Conservation (phyloP, 176 grass and related monocot species). For the Oryza meridionalis region DNA sequence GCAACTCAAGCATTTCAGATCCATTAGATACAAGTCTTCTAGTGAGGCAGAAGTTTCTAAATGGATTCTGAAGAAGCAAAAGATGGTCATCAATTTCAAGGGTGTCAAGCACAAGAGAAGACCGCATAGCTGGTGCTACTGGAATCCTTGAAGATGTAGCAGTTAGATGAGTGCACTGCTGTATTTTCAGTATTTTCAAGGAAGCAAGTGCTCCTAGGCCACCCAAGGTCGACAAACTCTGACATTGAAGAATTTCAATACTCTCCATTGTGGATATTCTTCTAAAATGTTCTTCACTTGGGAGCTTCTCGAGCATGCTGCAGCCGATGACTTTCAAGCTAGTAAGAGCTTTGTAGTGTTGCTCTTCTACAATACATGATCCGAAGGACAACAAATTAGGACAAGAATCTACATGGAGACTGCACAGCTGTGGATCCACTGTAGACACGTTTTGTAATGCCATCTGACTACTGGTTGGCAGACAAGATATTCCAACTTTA, state of each 20-base stretch:
- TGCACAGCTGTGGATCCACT: constrained; percentile 3
- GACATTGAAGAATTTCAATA: constrained; percentile 30
- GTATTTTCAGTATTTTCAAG: constrained; percentile 34
- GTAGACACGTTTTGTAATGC: background rate
- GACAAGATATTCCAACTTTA: constrained; percentile 4
- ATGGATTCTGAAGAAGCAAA: background rate
- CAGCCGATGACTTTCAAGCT: constrained; percentile 28
- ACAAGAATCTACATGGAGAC: background rate
- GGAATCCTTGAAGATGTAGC: background rate
- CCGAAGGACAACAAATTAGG: background rate
- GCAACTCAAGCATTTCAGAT: background rate
- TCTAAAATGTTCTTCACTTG: constrained; percentile 19
- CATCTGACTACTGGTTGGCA: constrained; percentile 3
- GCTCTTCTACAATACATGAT: constrained; percentile 29
- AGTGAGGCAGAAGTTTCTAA: background rate
- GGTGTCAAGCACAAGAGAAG: background rate
- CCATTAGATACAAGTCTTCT: constrained; percentile 9
- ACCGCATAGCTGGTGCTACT: background rate
- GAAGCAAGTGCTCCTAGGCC: constrained; percentile 34
- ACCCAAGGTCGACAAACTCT: constrained; percentile 26
- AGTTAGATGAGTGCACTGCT: constrained; percentile 6
- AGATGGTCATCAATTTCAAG: constrained; percentile 2
- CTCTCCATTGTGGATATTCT: constrained; percentile 19
- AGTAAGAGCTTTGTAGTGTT: constrained; percentile 30
- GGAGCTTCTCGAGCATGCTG: constrained; percentile 13